phyloP scores from a whole-genome alignment of 164 flowering plant species.

The Macadamia tetraphylla region DNA sequence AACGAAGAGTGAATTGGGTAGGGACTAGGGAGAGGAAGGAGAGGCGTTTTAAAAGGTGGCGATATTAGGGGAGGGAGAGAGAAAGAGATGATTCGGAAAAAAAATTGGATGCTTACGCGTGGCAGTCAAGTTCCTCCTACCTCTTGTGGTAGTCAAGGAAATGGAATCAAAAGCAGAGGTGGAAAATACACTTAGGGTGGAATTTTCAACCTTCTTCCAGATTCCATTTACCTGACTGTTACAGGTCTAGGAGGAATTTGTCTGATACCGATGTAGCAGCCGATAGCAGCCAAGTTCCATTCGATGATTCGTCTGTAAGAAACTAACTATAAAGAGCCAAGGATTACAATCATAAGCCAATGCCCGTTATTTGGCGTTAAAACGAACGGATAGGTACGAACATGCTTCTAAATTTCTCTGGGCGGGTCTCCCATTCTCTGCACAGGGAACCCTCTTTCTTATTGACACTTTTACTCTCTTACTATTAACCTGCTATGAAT shows the following conservation, averaged over 20 bases:
- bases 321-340: slow-evolving; percentile 27
- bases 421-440: not conserved
- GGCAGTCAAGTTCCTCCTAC: too few relatives aligned
- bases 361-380: slow-evolving; percentile 50
- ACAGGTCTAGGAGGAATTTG: too few relatives aligned
- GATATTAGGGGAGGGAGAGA: not conserved
- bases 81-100: too few relatives aligned
- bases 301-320: slow-evolving; percentile 18
- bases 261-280: too few relatives aligned
- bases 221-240: too few relatives aligned
- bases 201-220: too few relatives aligned
- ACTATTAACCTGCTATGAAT: too few relatives aligned
- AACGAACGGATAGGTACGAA: slow-evolving; percentile 35
- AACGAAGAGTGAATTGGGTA: not conserved
- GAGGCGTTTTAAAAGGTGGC: slow-evolving; percentile 32
- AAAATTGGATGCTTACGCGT: too few relatives aligned
- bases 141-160: too few relatives aligned
- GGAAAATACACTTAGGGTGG: too few relatives aligned
- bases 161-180: too few relatives aligned
- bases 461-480: not conserved
- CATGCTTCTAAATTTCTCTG: slow-evolving; percentile 15
- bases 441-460: not conserved
- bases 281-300: too few relatives aligned
- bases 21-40: not conserved
- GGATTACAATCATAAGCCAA: slow-evolving; percentile 62